Evolutionary conservation across 306 rosid genomes (phyloP).

Genomic region (Lupinus albus): DNA sequence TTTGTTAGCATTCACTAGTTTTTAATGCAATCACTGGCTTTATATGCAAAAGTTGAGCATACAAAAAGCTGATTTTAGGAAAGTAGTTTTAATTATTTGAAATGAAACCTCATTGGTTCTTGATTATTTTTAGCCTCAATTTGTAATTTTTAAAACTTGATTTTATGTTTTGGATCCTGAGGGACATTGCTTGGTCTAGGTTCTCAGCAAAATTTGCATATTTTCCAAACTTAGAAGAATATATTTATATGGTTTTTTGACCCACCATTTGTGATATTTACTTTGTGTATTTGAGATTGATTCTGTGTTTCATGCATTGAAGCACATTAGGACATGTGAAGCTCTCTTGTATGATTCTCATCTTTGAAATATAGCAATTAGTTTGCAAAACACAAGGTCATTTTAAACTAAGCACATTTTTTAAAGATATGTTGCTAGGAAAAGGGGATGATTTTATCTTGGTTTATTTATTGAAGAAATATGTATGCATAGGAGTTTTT

Average conservation of each 20-base stretch:
- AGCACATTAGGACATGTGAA: constrained; percentile 10
- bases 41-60: constrained; percentile 34
- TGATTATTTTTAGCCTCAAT: constrained; percentile 41
- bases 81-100: constrained; percentile 42
- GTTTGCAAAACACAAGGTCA: neutral
- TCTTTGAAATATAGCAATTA: neutral
- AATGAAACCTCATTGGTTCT: constrained; percentile 39
- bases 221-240: constrained; percentile 34
- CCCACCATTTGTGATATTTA: constrained; percentile 20
- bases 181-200: constrained; percentile 19
- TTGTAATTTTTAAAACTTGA: constrained; percentile 44
- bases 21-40: constrained; percentile 35
- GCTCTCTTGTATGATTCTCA: neutral
- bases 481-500: too few species aligned
- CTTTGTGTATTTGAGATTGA: constrained; percentile 33
- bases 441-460: too few species aligned
- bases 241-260: constrained; percentile 31
- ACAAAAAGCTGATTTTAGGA: constrained; percentile 43
- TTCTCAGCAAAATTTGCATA: constrained; percentile 12
- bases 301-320: neutral
- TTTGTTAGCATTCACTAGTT: constrained; percentile 46
- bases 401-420: neutral
- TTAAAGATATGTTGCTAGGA: neutral
- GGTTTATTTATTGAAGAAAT: too few species aligned
- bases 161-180: constrained; percentile 39